Evolutionary conservation across 371 early-diverging fungal genomes (phyloP), one percentile per base, ranked within the genome.

Genomic region (Choanephora cucurbitarum): DNA sequence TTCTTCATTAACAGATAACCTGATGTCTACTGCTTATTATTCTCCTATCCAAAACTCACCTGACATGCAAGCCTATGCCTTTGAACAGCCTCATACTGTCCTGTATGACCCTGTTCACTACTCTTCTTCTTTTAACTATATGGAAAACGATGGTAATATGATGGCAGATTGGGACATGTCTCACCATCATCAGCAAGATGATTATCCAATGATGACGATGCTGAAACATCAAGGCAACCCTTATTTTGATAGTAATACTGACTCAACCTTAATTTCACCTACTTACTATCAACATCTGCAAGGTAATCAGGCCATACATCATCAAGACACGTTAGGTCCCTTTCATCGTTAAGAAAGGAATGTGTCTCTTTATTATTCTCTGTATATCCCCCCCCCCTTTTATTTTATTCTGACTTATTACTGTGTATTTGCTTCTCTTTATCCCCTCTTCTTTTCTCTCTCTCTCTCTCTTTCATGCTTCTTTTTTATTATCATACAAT

Each of bases 1-100:
- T 15, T 59, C 60, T 42, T 56, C 57, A 9, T 56, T 41, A 41
- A 28, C 57, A 19, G 57, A 56, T 41, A 47, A 40, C 22, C 14
- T 37, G 37, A 37, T 37, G 37, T 2, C 14, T 11, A 37, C 28
- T 28, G 28, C 28, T 28, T 28, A 28, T 28, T 28, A 28, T 28
- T 28, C 28, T 7, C 28, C 28, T 28, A 7, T 28, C 7, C 28
- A 28, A 28, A 28, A 28, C 7, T 28, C 28, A 28, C 28, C 28
- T 28, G 28, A 28, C 3, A 28, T 28, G 28, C 28, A 28, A 28
- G 7, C 28, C 28, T 28, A 28, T 28, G 28, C 28, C 28, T 28
- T 28, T 28, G 28, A 28, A 3, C 28, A 37, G 14, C 37, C 37
- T 11, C 32, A 32, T 32, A 28, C 28, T 5, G 28, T 28, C 28